Evolutionary conservation across 345 rosid genomes (phyloP).

Genomic region (Populus alba): DNA sequence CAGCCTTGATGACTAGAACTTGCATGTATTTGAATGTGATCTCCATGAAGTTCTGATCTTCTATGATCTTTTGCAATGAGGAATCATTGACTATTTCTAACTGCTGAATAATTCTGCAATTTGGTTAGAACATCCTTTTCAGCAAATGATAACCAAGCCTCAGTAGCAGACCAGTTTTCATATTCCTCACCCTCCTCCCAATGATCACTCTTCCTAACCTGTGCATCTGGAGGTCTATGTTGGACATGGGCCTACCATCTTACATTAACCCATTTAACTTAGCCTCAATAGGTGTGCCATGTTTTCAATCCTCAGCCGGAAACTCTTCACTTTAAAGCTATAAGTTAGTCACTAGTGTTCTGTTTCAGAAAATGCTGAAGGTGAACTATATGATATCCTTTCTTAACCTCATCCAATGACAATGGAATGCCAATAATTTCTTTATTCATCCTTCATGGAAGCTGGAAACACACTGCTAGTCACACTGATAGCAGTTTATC

Average conservation of each 20-base stretch:
- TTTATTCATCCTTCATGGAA: neutral
- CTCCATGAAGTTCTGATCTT: neutral
- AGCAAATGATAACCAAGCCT: neutral
- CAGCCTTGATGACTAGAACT: neutral
- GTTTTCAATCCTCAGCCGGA: neutral
- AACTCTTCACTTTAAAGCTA: neutral
- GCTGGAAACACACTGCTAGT: neutral
- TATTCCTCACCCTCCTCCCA: neutral
- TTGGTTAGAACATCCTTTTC: neutral
- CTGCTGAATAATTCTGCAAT: neutral
- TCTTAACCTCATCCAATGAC: neutral
- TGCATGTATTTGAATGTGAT: neutral
- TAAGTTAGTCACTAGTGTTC: neutral
- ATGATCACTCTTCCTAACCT: neutral
- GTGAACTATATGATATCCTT: neutral
- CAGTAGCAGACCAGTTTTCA: neutral
- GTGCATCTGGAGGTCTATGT: neutral
- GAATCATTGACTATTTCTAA: neutral
- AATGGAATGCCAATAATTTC: conserved; percentile 1
- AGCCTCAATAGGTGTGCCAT: neutral
- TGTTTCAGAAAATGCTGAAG: neutral
- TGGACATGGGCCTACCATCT: neutral
- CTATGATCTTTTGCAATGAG: neutral
- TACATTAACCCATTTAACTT: neutral
- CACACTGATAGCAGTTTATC: neutral